Evolutionary conservation across 2,329 filamentous ascomycete genomes (phyloP), one percentile per base, ranked within the genome.

Genomic region (Kalaharituber pfeilii): DNA sequence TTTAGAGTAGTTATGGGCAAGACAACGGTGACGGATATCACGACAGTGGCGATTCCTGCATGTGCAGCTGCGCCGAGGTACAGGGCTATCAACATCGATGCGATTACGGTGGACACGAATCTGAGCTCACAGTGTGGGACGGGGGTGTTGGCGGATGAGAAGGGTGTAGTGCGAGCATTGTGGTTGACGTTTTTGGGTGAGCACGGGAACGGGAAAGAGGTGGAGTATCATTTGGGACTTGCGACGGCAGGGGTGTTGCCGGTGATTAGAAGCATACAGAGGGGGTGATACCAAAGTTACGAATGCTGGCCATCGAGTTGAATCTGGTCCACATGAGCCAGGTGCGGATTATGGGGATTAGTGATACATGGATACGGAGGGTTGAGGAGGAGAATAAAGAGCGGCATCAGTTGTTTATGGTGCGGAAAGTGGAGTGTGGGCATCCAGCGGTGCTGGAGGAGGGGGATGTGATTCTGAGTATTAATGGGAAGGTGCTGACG

Each of bases 171-270:
- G 0, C 87, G 95, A 67, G 91, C 91, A 1, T 72, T 98, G 27
- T 98, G 93, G 93, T 74, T 98, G 53, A 95, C 88, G 5, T 98
- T 98, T 67, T 79, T 98, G 1, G 91, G 91, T 50, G 91, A 98
- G 69, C 81, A 86, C 62, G 27, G 47, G 8, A 59, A 56, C 22
- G 61, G 58, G 36, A 84, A 93, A 60, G 91, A 98, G 63, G 85
- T 94, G 60, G 91, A 98, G 68, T 98, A 98, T 65, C 89, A 96
- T 65, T 80, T 98, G 5, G 91, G 91, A 50, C 77, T 96, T 53
- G 84, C 86, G 15, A 93, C 88, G 0, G 86, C 88, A 3, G 87
- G 86, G 15, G 73, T 98, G 9, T 76, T 95, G 1, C 87, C 89
- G 0, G 84, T 98, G n/a, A 75, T 95, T 42, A 77, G 82, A 20